phyloP scores from a whole-genome alignment of 495 filamentous ascomycete genomes.

The Astrothelium subdiscretum region DNA sequence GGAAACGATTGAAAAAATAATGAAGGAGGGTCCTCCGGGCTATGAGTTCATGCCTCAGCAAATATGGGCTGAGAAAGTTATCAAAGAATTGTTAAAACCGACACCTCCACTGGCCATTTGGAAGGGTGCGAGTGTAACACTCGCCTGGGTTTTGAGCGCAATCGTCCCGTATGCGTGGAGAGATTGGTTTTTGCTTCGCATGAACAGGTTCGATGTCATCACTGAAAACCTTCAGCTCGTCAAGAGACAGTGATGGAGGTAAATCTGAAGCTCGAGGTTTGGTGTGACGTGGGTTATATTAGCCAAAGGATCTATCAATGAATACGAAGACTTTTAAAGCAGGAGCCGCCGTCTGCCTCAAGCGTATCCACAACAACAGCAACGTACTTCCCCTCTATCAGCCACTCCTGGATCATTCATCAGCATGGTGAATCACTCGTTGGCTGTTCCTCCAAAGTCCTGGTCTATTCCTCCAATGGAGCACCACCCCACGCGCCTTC shows the following conservation, averaged over 20 bases:
- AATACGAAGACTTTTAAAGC: too few relatives aligned
- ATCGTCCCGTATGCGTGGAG: constrained; percentile 24
- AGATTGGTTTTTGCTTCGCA: constrained; percentile 23
- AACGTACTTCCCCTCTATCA: too few relatives aligned
- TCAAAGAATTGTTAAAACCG: constrained; percentile 19
- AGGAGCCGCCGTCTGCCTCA: too few relatives aligned
- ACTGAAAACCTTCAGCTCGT: not conserved
- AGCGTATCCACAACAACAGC: too few relatives aligned
- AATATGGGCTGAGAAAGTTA: constrained; percentile 23
- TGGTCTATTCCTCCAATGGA: too few relatives aligned
- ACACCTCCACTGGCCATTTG: constrained; percentile 24
- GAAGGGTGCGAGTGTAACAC: constrained; percentile 21
- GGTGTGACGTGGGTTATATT: too few relatives aligned
- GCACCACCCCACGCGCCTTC: too few relatives aligned
- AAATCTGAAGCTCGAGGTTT: too few relatives aligned
- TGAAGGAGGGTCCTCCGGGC: not conserved
- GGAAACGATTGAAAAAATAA: constrained; percentile 8
- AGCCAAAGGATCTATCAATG: too few relatives aligned
- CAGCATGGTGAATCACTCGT: too few relatives aligned
- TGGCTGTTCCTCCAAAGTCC: too few relatives aligned
- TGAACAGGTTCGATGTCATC: constrained; percentile 26
- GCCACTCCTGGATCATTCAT: too few relatives aligned
- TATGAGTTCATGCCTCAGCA: constrained; percentile 14
- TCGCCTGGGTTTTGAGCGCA: constrained; percentile 13
- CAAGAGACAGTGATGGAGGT: not conserved